A percentile compares a stretch with the other conserved stretches of the same genome.
These are phyloP conservation scores for Mucor ambiguus DNA, from an alignment of 371 early-diverging fungal species.

Conservation along the genomic window DNA sequence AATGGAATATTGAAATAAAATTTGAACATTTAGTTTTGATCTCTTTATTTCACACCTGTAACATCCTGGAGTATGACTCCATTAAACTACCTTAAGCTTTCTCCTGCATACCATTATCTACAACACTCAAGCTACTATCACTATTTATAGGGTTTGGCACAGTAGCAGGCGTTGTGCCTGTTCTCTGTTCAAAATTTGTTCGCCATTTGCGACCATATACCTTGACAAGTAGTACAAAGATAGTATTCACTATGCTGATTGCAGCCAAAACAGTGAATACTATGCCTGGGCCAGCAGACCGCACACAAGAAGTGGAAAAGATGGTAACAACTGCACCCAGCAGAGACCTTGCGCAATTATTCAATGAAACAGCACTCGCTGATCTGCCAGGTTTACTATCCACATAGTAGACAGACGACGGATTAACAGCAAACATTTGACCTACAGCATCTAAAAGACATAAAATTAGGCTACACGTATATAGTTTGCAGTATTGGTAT, in stretches of 20 bases:
- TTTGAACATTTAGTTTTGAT: no score
- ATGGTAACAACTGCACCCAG: constrained; percentile 36
- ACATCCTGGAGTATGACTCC: no score
- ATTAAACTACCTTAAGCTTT: not conserved
- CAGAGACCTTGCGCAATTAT: constrained; percentile 48
- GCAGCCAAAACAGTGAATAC: constrained; percentile 28
- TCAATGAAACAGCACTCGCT: constrained; percentile 54
- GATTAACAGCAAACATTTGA: constrained; percentile 41
- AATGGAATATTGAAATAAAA: not conserved
- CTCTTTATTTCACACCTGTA: no score
- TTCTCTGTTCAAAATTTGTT: constrained; percentile 13
- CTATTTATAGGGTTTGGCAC: not conserved
- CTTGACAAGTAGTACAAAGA: constrained; percentile 20
- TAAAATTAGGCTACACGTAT: not conserved
- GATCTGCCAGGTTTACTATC: constrained; percentile 57
- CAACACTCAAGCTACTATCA: not conserved
- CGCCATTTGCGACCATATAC: constrained; percentile 30
- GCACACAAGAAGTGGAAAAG: constrained; percentile 25
- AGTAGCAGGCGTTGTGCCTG: not conserved
- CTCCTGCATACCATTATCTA: not conserved
- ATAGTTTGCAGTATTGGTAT: constrained; percentile 2
- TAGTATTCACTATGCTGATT: constrained; percentile 27
- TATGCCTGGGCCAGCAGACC: constrained; percentile 25
- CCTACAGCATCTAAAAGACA: constrained; percentile 36
- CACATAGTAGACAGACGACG: constrained; percentile 55